Conservation (phyloP, 1,284 basidiomycete genomes). For the Rhodotorula sp. region DNA sequence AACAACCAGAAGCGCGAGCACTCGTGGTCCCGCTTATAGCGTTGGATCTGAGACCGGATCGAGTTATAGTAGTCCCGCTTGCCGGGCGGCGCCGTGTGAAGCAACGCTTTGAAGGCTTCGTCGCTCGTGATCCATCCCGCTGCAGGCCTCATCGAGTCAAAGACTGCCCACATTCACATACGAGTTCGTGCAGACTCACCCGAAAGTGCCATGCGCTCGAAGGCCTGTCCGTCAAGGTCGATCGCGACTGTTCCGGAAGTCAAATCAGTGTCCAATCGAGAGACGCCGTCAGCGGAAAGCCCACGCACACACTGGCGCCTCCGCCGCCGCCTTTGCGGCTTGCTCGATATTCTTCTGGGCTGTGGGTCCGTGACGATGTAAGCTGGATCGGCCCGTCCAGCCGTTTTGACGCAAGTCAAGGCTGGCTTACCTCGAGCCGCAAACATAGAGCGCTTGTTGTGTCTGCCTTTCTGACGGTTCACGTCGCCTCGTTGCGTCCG, state of each 20-base stretch:
- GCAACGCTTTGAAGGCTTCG: slow-evolving; percentile 35
- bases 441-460: slow-evolving; percentile 41
- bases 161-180: slow-evolving; percentile 26
- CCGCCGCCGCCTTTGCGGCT: slow-evolving; percentile 26
- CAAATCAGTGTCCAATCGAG: not conserved
- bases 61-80: slow-evolving; percentile 37
- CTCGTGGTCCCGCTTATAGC: slow-evolving; percentile 2
- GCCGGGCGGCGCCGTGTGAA: slow-evolving; percentile 28
- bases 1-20: slow-evolving; percentile 34
- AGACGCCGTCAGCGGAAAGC: not conserved
- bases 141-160: not conserved
- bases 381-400: not conserved
- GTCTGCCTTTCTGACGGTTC: slow-evolving; percentile 37
- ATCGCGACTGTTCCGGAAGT: slow-evolving; percentile 33
- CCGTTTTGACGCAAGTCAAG: too few species aligned
- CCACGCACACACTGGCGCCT: slow-evolving; percentile 35
- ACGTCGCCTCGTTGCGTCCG: slow-evolving; percentile 7
- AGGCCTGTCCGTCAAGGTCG: slow-evolving; percentile 42
- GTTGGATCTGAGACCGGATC: slow-evolving; percentile 32
- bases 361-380: not conserved
- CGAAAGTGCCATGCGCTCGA: slow-evolving; percentile 38
- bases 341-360: slow-evolving; percentile 37
- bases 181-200: slow-evolving; percentile 21
- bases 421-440: slow-evolving; percentile 26
- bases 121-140: slow-evolving; percentile 22